A percentile compares a stretch with the other conserved stretches of the same genome.
These are phyloP conservation scores for Ceratocystis alfenasii DNA, from an alignment of 2,329 filamentous ascomycete genomes.

Conservation along the genomic window DNA sequence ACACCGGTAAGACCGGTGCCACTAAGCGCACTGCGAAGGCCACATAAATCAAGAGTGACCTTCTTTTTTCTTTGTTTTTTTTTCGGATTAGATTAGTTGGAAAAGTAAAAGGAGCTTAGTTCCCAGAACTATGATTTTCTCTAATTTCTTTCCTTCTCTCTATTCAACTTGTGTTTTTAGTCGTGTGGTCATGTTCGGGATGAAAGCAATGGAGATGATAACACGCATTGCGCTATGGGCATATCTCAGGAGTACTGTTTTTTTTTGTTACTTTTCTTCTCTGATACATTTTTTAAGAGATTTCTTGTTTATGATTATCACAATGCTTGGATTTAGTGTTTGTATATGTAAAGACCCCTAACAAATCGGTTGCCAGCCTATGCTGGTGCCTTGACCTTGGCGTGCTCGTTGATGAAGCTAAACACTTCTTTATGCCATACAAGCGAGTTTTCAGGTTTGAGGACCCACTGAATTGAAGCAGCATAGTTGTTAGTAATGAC, in stretches of 20 bases:
- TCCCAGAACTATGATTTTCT: not conserved
- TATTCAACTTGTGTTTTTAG: conserved; percentile 14
- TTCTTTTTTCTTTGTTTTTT: conserved; percentile 2
- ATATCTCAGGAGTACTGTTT: conserved; percentile 22
- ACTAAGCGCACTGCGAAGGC: conserved; percentile 48
- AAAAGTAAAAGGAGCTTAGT: not conserved
- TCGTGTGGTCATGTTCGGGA: conserved; percentile 17
- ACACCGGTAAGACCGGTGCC: conserved; percentile 63
- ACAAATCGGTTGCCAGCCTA: not conserved
- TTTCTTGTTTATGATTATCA: conserved; percentile 7
- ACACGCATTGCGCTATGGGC: conserved; percentile 19
- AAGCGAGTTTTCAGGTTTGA: conserved; percentile 83
- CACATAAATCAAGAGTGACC: conserved; percentile 11
- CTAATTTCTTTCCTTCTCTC: conserved; percentile 3
- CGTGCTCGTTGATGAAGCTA: conserved; percentile 59
- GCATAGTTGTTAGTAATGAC: not conserved
- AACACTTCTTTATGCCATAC: conserved; percentile 83
- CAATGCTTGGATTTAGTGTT: not conserved
- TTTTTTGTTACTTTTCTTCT: conserved; percentile 13
- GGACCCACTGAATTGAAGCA: conserved; percentile 49
- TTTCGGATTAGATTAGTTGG: not conserved
- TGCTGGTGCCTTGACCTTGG: conserved; percentile 31
- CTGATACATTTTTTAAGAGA: conserved; percentile 8
- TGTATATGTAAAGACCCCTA: not conserved
- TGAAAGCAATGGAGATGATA: conserved; percentile 20